Evolutionary conservation across 2,329 filamentous ascomycete species (phyloP).

Genomic region (Paecilomyces sp.): DNA sequence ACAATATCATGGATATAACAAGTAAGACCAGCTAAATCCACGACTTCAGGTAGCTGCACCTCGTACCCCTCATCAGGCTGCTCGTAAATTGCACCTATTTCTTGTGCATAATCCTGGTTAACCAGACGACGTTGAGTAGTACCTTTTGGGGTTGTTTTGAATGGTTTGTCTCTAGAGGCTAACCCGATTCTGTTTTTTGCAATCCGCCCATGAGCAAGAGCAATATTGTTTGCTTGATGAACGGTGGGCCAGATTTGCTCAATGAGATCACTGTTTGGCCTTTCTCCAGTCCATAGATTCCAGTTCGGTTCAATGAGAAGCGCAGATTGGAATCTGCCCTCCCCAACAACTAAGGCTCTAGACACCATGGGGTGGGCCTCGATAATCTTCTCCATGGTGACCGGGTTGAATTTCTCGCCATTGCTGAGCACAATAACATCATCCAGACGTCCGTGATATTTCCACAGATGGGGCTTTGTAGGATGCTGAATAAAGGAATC

Average conservation of each 20-base stretch:
- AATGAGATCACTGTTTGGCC: conserved; percentile 17
- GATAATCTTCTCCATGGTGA: conserved; percentile 32
- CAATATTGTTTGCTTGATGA: conserved; percentile 35
- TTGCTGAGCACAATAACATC: conserved; percentile 39
- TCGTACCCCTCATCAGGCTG: conserved; percentile 9
- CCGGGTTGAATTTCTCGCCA: conserved; percentile 40
- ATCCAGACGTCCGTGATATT: conserved; percentile 30
- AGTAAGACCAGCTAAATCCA: neutral
- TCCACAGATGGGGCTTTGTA: conserved; percentile 23
- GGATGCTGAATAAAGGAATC: conserved; percentile 16
- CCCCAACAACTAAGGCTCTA: conserved; percentile 28
- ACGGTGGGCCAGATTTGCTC: conserved; percentile 41
- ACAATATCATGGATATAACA: conserved; percentile 2
- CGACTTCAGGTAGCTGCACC: conserved; percentile 1
- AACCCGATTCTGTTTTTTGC: conserved; percentile 37
- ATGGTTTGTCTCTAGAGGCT: conserved; percentile 35
- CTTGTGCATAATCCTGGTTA: conserved; percentile 32
- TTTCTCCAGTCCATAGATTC: conserved; percentile 5
- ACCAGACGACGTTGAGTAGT: conserved; percentile 38
- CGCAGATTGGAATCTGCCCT: conserved; percentile 26
- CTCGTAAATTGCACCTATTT: conserved; percentile 43
- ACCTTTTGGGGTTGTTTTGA: conserved; percentile 41
- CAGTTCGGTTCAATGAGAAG: conserved; percentile 31
- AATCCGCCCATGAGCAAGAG: conserved; percentile 37
- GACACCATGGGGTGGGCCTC: conserved; percentile 25